A percentile compares a stretch with the other conserved stretches of the same genome.
Evolutionary conservation across 2,329 filamentous ascomycete species (phyloP).

Genomic region (Penicillium sp.): DNA sequence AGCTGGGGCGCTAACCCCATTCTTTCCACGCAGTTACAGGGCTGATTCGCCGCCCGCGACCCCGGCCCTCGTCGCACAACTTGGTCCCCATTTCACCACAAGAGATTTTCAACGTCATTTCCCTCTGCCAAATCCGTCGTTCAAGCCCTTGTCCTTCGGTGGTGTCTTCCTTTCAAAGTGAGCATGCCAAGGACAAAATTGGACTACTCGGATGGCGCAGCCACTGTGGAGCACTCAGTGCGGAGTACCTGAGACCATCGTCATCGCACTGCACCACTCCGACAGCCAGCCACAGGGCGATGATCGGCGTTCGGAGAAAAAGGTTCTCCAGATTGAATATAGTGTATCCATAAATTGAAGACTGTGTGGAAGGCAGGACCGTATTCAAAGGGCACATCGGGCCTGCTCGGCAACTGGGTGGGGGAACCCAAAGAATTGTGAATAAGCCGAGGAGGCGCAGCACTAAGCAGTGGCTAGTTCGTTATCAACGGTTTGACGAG

Average conservation of each 20-base stretch:
- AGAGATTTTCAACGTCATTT: neutral
- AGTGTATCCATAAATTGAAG: neutral
- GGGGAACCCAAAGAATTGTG: no score
- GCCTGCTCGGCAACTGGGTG: neutral
- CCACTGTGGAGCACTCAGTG: constrained; percentile 16
- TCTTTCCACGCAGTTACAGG: constrained; percentile 14
- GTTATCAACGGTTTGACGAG: neutral
- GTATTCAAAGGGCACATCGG: neutral
- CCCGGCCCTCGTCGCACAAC: constrained; percentile 15
- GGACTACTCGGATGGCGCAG: constrained; percentile 16
- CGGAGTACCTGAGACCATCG: constrained; percentile 16
- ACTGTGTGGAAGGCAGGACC: neutral
- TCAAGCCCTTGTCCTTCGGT: neutral
- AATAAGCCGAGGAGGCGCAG: neutral
- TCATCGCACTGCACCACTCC: constrained; percentile 18
- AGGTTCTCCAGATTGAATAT: neutral
- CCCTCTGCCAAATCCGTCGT: neutral
- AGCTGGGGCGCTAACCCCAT: constrained; percentile 31
- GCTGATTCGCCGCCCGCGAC: constrained; percentile 24
- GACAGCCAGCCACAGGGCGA: neutral
- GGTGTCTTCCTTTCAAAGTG: neutral
- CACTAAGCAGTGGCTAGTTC: neutral
- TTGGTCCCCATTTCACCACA: constrained; percentile 1
- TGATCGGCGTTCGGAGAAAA: constrained; percentile 1
- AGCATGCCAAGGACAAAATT: constrained; percentile 5